A percentile compares a stretch with the other conserved stretches of the same genome.
Conservation (phyloP, 371 early-diverging fungal genomes). For the Parasitella parasitica region DNA sequence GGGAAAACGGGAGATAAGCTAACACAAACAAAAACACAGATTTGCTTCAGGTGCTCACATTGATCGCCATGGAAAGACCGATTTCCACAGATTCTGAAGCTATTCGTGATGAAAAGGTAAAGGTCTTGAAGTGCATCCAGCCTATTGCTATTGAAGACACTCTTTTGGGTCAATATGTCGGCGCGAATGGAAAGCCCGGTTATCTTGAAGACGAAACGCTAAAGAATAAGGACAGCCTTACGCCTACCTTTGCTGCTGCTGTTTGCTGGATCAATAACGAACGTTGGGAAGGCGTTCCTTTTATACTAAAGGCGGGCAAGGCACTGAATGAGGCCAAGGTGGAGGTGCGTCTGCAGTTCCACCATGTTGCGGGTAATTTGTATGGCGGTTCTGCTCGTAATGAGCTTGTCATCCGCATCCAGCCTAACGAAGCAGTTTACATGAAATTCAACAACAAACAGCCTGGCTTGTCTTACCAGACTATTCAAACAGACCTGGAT, state of each 20-base stretch:
- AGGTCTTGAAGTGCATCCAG: slow-evolving; percentile 79
- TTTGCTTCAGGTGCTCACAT: slow-evolving; percentile 87
- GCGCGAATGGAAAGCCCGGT: slow-evolving; percentile 77
- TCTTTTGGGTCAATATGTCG: slow-evolving; percentile 88
- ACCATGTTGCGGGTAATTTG: slow-evolving; percentile 78
- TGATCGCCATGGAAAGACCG: slow-evolving; percentile 94
- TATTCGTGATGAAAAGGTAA: slow-evolving; percentile 90
- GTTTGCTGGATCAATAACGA: slow-evolving; percentile 89
- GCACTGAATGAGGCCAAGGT: slow-evolving; percentile 92
- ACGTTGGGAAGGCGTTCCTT: slow-evolving; percentile 96
- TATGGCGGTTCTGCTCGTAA: slow-evolving; percentile 80
- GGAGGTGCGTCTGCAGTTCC: slow-evolving; percentile 95
- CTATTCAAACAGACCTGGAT: slow-evolving; percentile 88
- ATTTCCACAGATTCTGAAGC: slow-evolving; percentile 83
- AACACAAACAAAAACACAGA: slow-evolving; percentile 34
- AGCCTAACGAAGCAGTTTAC: slow-evolving; percentile 96
- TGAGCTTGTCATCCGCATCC: slow-evolving; percentile 95
- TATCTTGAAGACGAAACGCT: slow-evolving; percentile 93
- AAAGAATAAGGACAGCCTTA: slow-evolving; percentile 71
- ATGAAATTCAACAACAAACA: slow-evolving; percentile 95
- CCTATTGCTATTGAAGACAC: slow-evolving; percentile 80
- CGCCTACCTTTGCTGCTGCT: slow-evolving; percentile 93
- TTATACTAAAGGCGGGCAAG: slow-evolving; percentile 95
- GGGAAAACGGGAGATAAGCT: neutral
- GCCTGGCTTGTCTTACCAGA: slow-evolving; percentile 72